Percentiles rank a stretch among this genome's conserved stretches.
phyloP scores from a whole-genome alignment of 129 eudicot genomes.

The Smallanthus sonchifolius region DNA sequence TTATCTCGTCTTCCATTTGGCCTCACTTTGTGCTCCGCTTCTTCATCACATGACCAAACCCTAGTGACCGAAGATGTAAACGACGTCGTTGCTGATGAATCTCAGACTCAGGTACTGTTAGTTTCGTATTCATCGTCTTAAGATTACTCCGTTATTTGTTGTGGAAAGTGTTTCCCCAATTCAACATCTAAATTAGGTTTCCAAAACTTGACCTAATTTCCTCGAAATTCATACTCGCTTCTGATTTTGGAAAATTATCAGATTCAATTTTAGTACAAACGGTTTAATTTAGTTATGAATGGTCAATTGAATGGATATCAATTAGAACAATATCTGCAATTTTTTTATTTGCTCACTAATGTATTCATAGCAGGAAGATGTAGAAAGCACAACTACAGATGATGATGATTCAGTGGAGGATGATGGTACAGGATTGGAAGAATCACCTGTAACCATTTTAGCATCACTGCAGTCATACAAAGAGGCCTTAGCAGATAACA shows the following conservation, averaged over 20 bases:
- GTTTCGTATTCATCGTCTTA: background rate
- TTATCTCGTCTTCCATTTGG: slow-evolving; percentile 17
- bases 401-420: slow-evolving; percentile 39
- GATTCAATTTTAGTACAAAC: background rate
- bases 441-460: slow-evolving; percentile 39
- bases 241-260: background rate
- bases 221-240: background rate
- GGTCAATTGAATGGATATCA: background rate
- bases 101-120: slow-evolving; percentile 28
- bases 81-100: slow-evolving; percentile 16
- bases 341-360: background rate
- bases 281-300: background rate
- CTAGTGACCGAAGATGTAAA: slow-evolving; percentile 22
- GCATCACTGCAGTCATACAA: slow-evolving; percentile 53
- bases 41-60: slow-evolving; percentile 35
- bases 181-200: background rate
- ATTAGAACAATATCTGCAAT: background rate
- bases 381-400: slow-evolving; percentile 23
- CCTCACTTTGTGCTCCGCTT: slow-evolving; percentile 12
- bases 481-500: slow-evolving; percentile 59
- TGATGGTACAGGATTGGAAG: slow-evolving; percentile 41
- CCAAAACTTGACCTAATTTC: background rate
- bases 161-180: background rate
- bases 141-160: background rate
- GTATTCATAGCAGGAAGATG: slow-evolving; percentile 26